These are phyloP conservation scores for Plectranthus barbatus DNA, from an alignment of 257 asterid species.

Conservation along the genomic window DNA sequence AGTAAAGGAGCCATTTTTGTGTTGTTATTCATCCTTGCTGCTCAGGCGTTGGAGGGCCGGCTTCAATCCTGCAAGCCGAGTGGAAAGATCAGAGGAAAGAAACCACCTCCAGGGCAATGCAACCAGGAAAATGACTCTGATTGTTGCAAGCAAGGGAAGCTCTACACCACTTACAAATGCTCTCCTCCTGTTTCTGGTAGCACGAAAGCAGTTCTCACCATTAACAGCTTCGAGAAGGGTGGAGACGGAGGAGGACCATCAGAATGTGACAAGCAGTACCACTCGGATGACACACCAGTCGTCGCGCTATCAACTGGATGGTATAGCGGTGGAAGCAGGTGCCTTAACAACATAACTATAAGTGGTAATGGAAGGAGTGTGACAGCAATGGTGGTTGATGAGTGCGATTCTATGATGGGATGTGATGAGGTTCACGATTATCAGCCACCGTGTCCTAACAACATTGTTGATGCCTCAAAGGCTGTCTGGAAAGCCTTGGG, in stretches of 20 bases:
- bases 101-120: constrained; percentile 35
- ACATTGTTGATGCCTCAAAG: constrained; percentile 37
- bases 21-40: constrained; percentile 9
- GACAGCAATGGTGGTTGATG: constrained; percentile 38
- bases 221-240: constrained; percentile 34
- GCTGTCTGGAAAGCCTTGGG: constrained; percentile 39
- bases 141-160: constrained; percentile 25
- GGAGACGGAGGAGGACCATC: constrained; percentile 39
- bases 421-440: constrained; percentile 34
- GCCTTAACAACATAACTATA: constrained; percentile 18
- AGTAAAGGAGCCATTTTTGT: constrained; percentile 2
- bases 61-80: constrained; percentile 30
- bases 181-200: constrained; percentile 21
- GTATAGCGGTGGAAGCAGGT: constrained; percentile 27
- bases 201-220: constrained; percentile 30
- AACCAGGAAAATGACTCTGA: constrained; percentile 28
- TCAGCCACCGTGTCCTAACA: constrained; percentile 43
- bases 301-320: constrained; percentile 43
- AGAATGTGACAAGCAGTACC: constrained; percentile 34
- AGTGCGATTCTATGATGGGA: constrained; percentile 41
- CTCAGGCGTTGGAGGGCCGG: neutral
- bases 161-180: constrained; percentile 29
- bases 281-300: constrained; percentile 27
- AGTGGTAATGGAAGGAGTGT: constrained; percentile 31
- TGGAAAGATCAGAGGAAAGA: constrained; percentile 24